These are phyloP conservation scores for Platanthera zijinensis DNA, from an alignment of 106 monocot species.

Conservation along the genomic window DNA sequence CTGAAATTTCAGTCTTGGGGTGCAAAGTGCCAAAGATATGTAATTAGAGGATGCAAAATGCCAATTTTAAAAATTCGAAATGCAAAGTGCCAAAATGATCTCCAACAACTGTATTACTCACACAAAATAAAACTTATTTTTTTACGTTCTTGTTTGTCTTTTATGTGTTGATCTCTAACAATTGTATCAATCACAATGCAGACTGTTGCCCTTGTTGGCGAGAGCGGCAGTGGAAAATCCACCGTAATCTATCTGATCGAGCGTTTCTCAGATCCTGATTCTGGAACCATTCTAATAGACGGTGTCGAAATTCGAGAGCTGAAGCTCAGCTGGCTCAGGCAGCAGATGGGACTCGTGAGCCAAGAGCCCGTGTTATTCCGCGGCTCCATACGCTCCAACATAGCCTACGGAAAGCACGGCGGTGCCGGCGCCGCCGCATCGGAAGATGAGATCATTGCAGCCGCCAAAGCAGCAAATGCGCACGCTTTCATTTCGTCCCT, in stretches of 20 bases:
- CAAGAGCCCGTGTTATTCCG: constrained; percentile 56
- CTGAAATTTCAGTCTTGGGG: no score
- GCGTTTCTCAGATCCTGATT: constrained; percentile 51
- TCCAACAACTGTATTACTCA: no score
- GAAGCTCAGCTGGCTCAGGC: constrained; percentile 41
- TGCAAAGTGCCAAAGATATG: no score
- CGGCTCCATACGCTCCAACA: constrained; percentile 54
- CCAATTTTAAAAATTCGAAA: no score
- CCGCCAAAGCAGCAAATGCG: constrained; percentile 42
- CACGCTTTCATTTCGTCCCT: constrained; percentile 41
- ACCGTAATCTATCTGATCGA: constrained; percentile 42
- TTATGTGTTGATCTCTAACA: no score
- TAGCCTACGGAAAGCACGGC: constrained; percentile 46
- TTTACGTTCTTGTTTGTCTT: no score
- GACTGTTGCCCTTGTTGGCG: constrained; percentile 62
- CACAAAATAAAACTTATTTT: background rate
- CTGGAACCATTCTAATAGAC: constrained; percentile 39
- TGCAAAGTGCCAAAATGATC: no score
- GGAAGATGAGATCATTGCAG: constrained; percentile 33
- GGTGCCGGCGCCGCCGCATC: constrained; percentile 17
- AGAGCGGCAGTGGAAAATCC: constrained; percentile 66
- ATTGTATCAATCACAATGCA: background rate
- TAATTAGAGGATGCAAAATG: no score
- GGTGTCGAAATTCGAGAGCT: constrained; percentile 36
- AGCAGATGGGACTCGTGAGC: constrained; percentile 52